Percentiles rank a stretch among this genome's conserved stretches.
phyloP scores from a whole-genome alignment of 768 basidiomycete species.

The Podaxis carcinomalis region DNA sequence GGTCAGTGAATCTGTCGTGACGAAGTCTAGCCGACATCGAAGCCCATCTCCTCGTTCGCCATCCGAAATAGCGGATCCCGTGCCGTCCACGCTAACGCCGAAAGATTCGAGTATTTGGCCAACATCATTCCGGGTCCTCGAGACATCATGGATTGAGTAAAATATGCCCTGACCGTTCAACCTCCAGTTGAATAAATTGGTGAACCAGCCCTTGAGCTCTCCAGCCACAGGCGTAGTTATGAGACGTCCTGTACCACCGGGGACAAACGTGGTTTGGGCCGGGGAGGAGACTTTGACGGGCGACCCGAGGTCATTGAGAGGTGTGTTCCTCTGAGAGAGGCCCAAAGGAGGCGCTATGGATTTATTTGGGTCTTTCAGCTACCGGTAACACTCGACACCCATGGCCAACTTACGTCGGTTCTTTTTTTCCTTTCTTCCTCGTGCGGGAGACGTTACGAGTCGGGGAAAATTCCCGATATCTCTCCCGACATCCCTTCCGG shows the following conservation, averaged over 20 bases:
- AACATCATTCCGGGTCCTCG: constrained; percentile 61
- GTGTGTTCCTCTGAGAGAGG: constrained; percentile 40
- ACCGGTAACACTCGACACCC: not conserved
- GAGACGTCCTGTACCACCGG: constrained; percentile 22
- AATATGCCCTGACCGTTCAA: constrained; percentile 45
- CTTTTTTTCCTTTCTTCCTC: constrained; percentile 46
- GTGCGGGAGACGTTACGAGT: constrained; percentile 19
- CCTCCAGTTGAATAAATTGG: constrained; percentile 93
- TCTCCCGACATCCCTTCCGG: constrained; percentile 48
- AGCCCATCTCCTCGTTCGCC: constrained; percentile 25
- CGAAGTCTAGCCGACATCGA: constrained; percentile 53
- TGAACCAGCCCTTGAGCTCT: constrained; percentile 92
- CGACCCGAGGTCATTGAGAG: constrained; percentile 43
- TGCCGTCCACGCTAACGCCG: constrained; percentile 50
- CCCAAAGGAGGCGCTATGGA: constrained; percentile 53
- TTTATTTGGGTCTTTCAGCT: not conserved
- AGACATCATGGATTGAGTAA: constrained; percentile 54
- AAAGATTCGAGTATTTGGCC: constrained; percentile 59
- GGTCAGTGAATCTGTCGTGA: constrained; percentile 30
- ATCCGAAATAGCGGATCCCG: constrained; percentile 20
- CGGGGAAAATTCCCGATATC: constrained; percentile 30
- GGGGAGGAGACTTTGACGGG: constrained; percentile 30
- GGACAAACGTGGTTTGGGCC: constrained; percentile 9
- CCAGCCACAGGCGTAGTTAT: constrained; percentile 70
- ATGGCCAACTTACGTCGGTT: constrained; percentile 43